Evolutionary conservation across 306 rosid species (phyloP).

Genomic region (Ceratonia siliqua): DNA sequence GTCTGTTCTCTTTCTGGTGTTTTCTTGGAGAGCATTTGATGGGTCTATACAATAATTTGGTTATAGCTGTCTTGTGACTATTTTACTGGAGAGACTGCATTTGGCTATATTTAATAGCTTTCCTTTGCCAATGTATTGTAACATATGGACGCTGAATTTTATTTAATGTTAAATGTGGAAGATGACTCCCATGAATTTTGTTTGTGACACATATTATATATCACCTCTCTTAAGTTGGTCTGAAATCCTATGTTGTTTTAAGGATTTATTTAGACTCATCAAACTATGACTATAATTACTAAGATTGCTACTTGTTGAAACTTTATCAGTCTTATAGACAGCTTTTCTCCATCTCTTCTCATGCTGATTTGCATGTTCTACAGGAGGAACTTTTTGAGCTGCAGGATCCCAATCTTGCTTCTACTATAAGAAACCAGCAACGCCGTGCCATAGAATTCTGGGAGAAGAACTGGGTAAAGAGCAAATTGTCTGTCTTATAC

Average conservation of each 20-base stretch:
- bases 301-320: neutral
- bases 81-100: neutral
- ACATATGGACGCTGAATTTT: neutral
- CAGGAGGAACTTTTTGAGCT: constrained; percentile 90
- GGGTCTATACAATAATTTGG: neutral
- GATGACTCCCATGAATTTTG: neutral
- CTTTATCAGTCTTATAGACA: constrained; percentile 3
- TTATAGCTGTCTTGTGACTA: neutral
- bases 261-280: neutral
- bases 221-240: neutral
- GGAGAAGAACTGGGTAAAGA: constrained; percentile 82
- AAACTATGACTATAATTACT: neutral
- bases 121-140: constrained; percentile 10
- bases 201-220: constrained; percentile 1
- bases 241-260: constrained; percentile 1
- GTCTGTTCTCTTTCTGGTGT: constrained; percentile 17
- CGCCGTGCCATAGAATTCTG: constrained; percentile 71
- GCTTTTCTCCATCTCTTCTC: constrained; percentile 8
- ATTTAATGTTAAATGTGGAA: neutral
- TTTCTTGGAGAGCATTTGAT: neutral
- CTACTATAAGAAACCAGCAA: constrained; percentile 67
- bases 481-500: constrained; percentile 30
- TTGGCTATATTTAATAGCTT: neutral
- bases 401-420: constrained; percentile 80
- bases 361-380: constrained; percentile 33